These are phyloP conservation scores for Silybum marianum DNA, from an alignment of 129 eudicot genomes.

Conservation along the genomic window DNA sequence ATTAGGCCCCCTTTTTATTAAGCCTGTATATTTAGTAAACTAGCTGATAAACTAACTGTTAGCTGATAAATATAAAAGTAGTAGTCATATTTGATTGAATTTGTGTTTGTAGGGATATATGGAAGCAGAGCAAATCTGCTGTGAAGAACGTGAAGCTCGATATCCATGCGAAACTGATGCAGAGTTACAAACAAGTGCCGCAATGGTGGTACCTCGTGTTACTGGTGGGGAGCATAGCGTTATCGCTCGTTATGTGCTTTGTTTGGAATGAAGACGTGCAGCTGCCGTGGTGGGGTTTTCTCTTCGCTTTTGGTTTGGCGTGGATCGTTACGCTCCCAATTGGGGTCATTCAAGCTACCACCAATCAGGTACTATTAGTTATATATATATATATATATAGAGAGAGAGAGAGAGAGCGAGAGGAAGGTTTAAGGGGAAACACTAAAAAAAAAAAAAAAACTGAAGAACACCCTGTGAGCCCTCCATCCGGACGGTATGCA, in stretches of 20 bases:
- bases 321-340: constrained; percentile 85
- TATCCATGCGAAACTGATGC: constrained; percentile 78
- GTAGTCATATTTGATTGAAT: not conserved
- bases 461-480: too few relatives aligned
- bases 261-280: constrained; percentile 89
- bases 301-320: constrained; percentile 86
- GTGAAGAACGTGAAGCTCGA: constrained; percentile 63
- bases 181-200: constrained; percentile 81
- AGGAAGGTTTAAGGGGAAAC: too few relatives aligned
- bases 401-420: too few relatives aligned
- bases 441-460: too few relatives aligned
- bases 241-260: constrained; percentile 76
- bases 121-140: constrained; percentile 89
- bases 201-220: constrained; percentile 90
- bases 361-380: constrained; percentile 68
- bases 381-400: too few relatives aligned
- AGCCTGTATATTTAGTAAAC: not conserved
- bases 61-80: too few relatives aligned
- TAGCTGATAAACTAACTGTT: too few relatives aligned
- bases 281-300: constrained; percentile 97
- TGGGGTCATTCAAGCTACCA: constrained; percentile 97
- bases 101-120: constrained; percentile 61
- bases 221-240: constrained; percentile 60
- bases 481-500: too few relatives aligned
- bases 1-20: too few relatives aligned